phyloP scores from a whole-genome alignment of 495 filamentous ascomycete species.

The Neurospora tetraspora region DNA sequence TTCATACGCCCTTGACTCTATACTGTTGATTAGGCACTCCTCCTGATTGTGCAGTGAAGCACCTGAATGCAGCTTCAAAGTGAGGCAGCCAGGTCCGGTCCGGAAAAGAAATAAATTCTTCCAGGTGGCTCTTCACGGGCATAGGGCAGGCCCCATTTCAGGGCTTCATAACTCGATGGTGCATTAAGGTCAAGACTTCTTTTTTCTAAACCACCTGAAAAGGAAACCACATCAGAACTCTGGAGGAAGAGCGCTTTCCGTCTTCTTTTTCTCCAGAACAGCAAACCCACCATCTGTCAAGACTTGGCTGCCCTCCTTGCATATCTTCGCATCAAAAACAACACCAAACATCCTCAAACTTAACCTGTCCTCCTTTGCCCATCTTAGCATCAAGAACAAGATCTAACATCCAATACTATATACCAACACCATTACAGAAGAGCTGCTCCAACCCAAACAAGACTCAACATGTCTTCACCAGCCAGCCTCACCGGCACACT shows the following conservation, averaged over 20 bases:
- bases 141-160: background rate
- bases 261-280: background rate
- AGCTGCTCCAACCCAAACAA: background rate
- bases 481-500: background rate
- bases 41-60: background rate
- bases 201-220: background rate
- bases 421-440: background rate
- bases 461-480: background rate
- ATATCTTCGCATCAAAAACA: too few relatives aligned
- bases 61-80: background rate
- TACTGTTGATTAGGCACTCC: background rate
- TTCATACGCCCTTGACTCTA: background rate
- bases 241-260: background rate
- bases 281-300: background rate
- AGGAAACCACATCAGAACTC: background rate
- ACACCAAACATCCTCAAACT: background rate
- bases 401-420: background rate
- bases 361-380: background rate
- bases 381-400: background rate
- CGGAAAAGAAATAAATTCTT: background rate
- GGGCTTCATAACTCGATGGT: background rate
- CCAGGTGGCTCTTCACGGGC: background rate
- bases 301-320: too few relatives aligned
- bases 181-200: background rate
- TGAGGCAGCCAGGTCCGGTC: background rate